These are phyloP conservation scores for Phytophthora hibernalis DNA, from an alignment of 352 stramenopile species.

Conservation along the genomic window DNA sequence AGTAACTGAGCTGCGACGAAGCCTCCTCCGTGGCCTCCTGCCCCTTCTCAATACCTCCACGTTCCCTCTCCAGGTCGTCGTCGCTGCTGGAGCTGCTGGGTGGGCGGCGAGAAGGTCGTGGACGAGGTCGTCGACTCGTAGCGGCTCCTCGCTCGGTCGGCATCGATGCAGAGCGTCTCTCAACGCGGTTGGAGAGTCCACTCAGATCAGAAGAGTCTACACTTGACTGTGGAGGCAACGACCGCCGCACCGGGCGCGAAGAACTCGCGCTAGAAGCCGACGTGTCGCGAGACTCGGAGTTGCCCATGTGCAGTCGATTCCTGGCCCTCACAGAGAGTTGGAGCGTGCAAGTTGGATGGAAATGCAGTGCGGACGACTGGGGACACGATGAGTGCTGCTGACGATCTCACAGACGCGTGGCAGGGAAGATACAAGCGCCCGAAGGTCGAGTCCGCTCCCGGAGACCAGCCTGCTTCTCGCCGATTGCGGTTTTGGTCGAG, in stretches of 20 bases:
- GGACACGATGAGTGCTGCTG: conserved; percentile 14
- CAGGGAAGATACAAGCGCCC: conserved; percentile 16
- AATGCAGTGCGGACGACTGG: not conserved
- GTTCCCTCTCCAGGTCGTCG: conserved; percentile 40
- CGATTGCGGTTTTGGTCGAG: conserved; percentile 10
- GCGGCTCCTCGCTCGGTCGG: conserved; percentile 23
- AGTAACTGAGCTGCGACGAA: conserved; percentile 83
- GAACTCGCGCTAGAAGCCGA: conserved; percentile 30
- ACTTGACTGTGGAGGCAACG: conserved; percentile 27
- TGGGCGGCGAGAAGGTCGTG: conserved; percentile 22
- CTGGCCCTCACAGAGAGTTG: conserved; percentile 17
- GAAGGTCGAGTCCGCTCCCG: conserved; percentile 24
- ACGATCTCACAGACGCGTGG: not conserved
- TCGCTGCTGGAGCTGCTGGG: conserved; percentile 36
- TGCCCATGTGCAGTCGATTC: conserved; percentile 53
- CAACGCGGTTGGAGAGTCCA: not conserved
- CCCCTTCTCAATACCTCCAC: conserved; percentile 76
- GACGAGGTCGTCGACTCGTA: conserved; percentile 13
- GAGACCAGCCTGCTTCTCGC: conserved; percentile 12
- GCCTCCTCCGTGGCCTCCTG: conserved; percentile 79
- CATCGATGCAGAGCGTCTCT: conserved; percentile 43
- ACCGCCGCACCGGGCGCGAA: conserved; percentile 14
- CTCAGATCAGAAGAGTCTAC: conserved; percentile 18
- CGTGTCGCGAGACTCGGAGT: conserved; percentile 56
- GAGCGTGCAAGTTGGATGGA: not conserved